Evolutionary conservation across 352 stramenopile genomes (phyloP).

Genomic region (Globisporangium rhizosaccharum): DNA sequence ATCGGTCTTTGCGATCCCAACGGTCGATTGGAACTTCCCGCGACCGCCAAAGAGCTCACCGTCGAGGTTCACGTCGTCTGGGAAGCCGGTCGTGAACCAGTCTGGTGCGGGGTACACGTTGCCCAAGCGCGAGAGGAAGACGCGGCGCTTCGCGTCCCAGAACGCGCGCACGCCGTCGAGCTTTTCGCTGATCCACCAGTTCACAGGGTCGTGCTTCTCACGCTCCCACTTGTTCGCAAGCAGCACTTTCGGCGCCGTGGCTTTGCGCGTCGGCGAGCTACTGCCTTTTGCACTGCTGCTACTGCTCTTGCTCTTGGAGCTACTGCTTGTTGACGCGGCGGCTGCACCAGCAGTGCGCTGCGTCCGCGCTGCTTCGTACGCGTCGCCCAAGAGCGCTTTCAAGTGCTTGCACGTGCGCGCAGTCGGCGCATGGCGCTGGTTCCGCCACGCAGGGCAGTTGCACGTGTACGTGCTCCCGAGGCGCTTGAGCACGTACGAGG

Average conservation of each 20-base stretch:
- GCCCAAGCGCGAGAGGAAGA: constrained; percentile 54
- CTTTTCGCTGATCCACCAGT: constrained; percentile 79
- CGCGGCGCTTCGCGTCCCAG: constrained; percentile 45
- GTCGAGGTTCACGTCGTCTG: constrained; percentile 53
- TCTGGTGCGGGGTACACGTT: constrained; percentile 60
- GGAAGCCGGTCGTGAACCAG: constrained; percentile 56
- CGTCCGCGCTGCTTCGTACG: constrained; percentile 32
- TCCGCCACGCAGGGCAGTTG: constrained; percentile 62
- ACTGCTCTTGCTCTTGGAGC: constrained; percentile 5
- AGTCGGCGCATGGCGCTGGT: constrained; percentile 41
- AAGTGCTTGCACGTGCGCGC: constrained; percentile 63
- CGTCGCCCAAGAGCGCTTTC: constrained; percentile 42
- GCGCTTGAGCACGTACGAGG: constrained; percentile 53
- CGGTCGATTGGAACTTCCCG: constrained; percentile 55
- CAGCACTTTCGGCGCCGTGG: constrained; percentile 38
- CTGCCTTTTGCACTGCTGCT: constrained; percentile 3
- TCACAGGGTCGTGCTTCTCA: constrained; percentile 43
- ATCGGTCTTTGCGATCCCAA: constrained; percentile 59
- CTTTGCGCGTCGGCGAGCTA: constrained; percentile 18
- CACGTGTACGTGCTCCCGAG: constrained; percentile 49
- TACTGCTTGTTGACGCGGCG: constrained; percentile 1
- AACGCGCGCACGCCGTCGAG: constrained; percentile 65
- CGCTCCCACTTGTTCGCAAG: constrained; percentile 68
- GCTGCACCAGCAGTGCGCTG: constrained; percentile 18
- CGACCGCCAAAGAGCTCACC: constrained; percentile 68